Percentiles rank a stretch among this genome's conserved stretches.
Evolutionary conservation across 768 basidiomycete species (phyloP).

Genomic region (Pleurotus salmoneostramineus): DNA sequence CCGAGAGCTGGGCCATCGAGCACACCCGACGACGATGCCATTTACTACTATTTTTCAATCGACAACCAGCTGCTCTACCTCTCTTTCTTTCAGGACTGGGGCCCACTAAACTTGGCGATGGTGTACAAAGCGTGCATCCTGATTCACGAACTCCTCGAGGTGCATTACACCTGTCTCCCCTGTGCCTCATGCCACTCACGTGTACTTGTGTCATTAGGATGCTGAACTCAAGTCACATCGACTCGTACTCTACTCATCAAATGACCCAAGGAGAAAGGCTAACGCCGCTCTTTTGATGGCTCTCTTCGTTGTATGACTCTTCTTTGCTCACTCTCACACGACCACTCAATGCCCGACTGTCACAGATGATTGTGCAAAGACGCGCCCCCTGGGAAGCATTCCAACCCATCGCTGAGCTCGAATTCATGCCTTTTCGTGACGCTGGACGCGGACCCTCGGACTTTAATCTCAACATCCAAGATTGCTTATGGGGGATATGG

Average conservation of each 20-base stretch:
- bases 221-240: slow-evolving; percentile 67
- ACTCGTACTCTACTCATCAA: slow-evolving; percentile 84
- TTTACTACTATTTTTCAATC: slow-evolving; percentile 89
- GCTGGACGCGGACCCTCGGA: slow-evolving; percentile 91
- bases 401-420: slow-evolving; percentile 86
- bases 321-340: slow-evolving; percentile 3
- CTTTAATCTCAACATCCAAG: slow-evolving; percentile 91
- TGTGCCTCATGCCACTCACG: slow-evolving; percentile 30
- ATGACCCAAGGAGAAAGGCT: slow-evolving; percentile 83
- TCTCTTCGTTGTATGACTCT: slow-evolving; percentile 75
- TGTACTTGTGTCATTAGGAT: slow-evolving; percentile 51
- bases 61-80: slow-evolving; percentile 91
- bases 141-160: slow-evolving; percentile 86
- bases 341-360: slow-evolving; percentile 11
- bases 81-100: slow-evolving; percentile 94
- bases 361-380: slow-evolving; percentile 87
- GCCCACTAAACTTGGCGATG: slow-evolving; percentile 89
- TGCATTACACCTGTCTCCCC: slow-evolving; percentile 24
- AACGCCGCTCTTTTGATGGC: slow-evolving; percentile 95
- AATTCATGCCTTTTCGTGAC: slow-evolving; percentile 95
- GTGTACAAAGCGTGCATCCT: slow-evolving; percentile 91
- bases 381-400: slow-evolving; percentile 94
- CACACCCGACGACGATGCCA: slow-evolving; percentile 69
- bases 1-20: slow-evolving; percentile 56
- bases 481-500: slow-evolving; percentile 85